Evolutionary conservation across 192 early-diverging fungal genomes (phyloP), one percentile per base, ranked within the genome.

Genomic region (Entrophospora sp.): DNA sequence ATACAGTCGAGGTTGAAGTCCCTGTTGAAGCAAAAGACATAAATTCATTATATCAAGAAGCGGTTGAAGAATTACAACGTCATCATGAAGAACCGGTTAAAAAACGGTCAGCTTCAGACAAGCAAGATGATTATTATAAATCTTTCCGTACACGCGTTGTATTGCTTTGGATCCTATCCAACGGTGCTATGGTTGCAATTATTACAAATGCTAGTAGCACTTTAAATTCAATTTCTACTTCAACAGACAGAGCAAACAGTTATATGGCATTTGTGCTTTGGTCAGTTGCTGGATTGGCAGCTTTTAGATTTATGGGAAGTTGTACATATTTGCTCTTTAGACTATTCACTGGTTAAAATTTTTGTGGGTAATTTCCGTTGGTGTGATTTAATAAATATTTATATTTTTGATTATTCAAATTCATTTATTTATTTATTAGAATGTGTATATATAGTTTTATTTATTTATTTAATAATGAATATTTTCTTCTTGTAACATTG

Each of bases 81-180:
- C 64, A 63, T 27, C 64, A 78, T 20, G 69, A 72, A 6, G 76
- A 83, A 30, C 79, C 78, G 13, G 72, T 71, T 3, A 53, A 78
- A 61, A 71, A 87, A 74, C 75, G 83, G 14, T 85, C 89, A 69
- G 80, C 83, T 2, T 81, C 85, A 53, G 87, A 85, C 6, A 91
- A 91, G 64, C 83, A 83, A 66, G 87, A 75, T 42, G 90, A 93
- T 73, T 90, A 93, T 71, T 91, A 90, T 72, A 84, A 87, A 36
- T 69, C 85, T 37, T 94, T 92, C 81, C 83, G 92, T 64, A 93
- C 91, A 1, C 72, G 77, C 6, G 74, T 92, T 18, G 84, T 94
- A 1, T 68, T 93, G 18, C 69, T 68, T 16, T 94, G 92, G 92
- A 82, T 91, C 59, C 73, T 91, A n/a, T 82, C 81, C n/a, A 94